These are phyloP conservation scores for Akanthomyces muscarius DNA, from an alignment of 2,329 filamentous ascomycete genomes.

Conservation along the genomic window DNA sequence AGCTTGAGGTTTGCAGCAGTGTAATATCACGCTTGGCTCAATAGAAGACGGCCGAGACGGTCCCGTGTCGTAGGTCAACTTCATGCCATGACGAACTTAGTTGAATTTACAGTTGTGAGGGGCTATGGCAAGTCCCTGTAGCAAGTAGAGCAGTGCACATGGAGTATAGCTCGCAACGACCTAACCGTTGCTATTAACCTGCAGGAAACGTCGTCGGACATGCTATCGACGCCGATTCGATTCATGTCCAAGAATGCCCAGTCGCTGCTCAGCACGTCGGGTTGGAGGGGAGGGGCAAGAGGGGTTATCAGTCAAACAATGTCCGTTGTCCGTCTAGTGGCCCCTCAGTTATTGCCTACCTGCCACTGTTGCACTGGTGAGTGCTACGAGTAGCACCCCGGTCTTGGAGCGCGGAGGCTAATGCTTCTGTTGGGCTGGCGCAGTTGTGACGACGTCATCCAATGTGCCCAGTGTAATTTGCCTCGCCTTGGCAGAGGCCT, in stretches of 20 bases:
- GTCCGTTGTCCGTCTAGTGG: too few species aligned
- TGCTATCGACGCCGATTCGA: background rate
- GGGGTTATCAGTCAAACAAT: too few species aligned
- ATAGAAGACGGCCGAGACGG: background rate
- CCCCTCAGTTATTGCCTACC: too few species aligned
- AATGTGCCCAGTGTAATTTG: background rate
- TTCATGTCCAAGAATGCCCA: background rate
- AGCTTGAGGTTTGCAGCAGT: too few species aligned
- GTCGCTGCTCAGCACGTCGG: background rate
- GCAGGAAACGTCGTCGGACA: too few species aligned
- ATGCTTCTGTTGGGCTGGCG: background rate
- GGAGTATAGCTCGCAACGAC: too few species aligned
- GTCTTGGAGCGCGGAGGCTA: background rate
- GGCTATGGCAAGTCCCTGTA: background rate
- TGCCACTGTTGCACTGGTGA: too few species aligned
- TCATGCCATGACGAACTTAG: background rate
- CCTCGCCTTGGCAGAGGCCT: conserved; percentile 9
- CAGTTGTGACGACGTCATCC: conserved; percentile 9
- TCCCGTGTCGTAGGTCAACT: background rate
- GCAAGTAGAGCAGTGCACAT: background rate
- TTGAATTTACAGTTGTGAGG: background rate
- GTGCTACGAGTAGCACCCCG: too few species aligned
- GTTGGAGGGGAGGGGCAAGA: background rate
- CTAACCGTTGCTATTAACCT: too few species aligned
- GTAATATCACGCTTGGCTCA: too few species aligned